Evolutionary conservation across 73 alveolate genomes (phyloP).

Genomic region (Blepharisma stoltei): DNA sequence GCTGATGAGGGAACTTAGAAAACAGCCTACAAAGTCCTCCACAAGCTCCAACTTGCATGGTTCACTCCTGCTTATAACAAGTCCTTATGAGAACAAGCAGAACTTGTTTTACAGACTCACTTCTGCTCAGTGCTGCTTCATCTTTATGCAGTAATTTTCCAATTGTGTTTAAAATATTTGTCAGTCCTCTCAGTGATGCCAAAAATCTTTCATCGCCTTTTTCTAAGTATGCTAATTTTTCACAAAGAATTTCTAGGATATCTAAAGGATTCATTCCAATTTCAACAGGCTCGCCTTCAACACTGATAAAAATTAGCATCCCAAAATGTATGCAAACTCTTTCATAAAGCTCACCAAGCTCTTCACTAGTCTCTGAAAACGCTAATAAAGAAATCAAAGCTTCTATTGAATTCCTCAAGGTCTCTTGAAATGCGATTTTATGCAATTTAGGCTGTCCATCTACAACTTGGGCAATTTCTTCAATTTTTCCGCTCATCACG

Average conservation of each 20-base stretch:
- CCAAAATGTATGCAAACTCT: slow-evolving; percentile 16
- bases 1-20: background rate
- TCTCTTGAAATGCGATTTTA: background rate
- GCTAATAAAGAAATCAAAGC: slow-evolving; percentile 14
- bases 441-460: background rate
- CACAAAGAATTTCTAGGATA: slow-evolving; percentile 14
- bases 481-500: background rate
- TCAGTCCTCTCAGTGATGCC: slow-evolving; percentile 21
- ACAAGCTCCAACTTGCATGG: slow-evolving; percentile 26
- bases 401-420: slow-evolving; percentile 12
- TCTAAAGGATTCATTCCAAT: slow-evolving; percentile 14
- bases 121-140: background rate
- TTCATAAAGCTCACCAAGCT: slow-evolving; percentile 24
- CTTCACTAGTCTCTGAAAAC: slow-evolving; percentile 12
- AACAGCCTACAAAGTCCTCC: slow-evolving; percentile 21
- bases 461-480: background rate
- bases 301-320: background rate
- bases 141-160: background rate
- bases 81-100: background rate
- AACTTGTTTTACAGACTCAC: slow-evolving; percentile 17
- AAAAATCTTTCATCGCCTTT: slow-evolving; percentile 1
- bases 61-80: slow-evolving; percentile 12
- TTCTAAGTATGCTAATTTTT: slow-evolving; percentile 5
- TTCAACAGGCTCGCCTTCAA: background rate
- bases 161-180: background rate